Conservation (phyloP, 2,329 filamentous ascomycete species). For the Diaporthe batatas region DNA sequence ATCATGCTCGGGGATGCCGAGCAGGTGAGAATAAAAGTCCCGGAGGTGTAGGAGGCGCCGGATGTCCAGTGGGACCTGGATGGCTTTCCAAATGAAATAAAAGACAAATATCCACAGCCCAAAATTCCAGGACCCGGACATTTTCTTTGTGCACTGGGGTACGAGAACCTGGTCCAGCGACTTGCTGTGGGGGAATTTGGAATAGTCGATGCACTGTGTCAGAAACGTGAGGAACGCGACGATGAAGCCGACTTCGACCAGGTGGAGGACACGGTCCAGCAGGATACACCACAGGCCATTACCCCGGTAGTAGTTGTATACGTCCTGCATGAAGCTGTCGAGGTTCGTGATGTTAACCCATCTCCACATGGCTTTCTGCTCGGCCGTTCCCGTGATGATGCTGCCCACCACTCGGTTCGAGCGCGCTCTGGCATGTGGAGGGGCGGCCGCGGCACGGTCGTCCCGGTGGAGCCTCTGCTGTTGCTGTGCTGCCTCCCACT, state of each 20-base stretch:
- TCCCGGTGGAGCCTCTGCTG: constrained; percentile 65
- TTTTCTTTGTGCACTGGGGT: constrained; percentile 79
- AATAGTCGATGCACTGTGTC: constrained; percentile 87
- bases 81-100: constrained; percentile 85
- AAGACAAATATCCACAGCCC: constrained; percentile 87
- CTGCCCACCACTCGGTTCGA: constrained; percentile 48
- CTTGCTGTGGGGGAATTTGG: constrained; percentile 75
- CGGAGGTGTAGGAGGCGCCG: constrained; percentile 82
- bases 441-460: constrained; percentile 46
- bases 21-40: constrained; percentile 85
- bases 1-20: constrained; percentile 84
- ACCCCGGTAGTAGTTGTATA: constrained; percentile 88
- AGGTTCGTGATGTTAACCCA: constrained; percentile 94
- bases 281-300: constrained; percentile 90
- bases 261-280: constrained; percentile 76
- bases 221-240: constrained; percentile 87
- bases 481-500: constrained; percentile 68
- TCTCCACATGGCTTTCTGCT: constrained; percentile 88
- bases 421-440: constrained; percentile 46
- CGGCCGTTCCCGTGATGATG: constrained; percentile 55
- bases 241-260: constrained; percentile 85
- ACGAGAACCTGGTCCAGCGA: constrained; percentile 69
- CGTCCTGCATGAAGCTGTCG: constrained; percentile 85
- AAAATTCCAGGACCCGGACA: constrained; percentile 82
- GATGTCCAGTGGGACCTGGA: constrained; percentile 80